Evolutionary conservation across 148 eudicot genomes (phyloP).

Genomic region (Heliosperma pusillum): DNA sequence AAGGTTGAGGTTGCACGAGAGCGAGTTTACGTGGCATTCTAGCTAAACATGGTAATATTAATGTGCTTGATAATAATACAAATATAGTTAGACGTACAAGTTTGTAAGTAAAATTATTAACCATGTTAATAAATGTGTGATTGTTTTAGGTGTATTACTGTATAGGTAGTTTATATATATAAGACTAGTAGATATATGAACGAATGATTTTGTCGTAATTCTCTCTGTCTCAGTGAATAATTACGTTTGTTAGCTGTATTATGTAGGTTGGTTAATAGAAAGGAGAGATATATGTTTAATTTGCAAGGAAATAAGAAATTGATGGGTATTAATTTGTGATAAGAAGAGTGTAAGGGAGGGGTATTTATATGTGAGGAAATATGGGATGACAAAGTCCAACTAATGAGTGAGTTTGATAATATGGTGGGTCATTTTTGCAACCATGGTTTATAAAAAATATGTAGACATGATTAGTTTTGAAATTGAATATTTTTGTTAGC

Average conservation of each 20-base stretch:
- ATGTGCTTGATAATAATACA: not conserved
- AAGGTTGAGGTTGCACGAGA: constrained; percentile 28
- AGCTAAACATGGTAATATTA: constrained; percentile 13
- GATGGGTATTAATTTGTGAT: not conserved
- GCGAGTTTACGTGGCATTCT: constrained; percentile 27
- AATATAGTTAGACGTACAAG: not conserved
- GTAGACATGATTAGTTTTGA: not conserved
- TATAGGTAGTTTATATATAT: too few relatives aligned
- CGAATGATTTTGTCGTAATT: not conserved
- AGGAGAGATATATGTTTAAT: not conserved
- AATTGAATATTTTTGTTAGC: not conserved
- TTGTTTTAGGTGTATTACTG: too few relatives aligned
- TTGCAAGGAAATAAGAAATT: not conserved
- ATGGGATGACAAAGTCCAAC: not conserved
- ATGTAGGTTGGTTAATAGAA: not conserved
- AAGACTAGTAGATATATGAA: too few relatives aligned
- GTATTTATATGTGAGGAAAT: constrained; percentile 19
- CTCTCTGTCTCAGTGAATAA: not conserved
- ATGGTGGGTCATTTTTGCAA: not conserved
- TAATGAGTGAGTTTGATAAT: constrained; percentile 14
- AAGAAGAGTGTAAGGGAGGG: not conserved
- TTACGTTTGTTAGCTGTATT: too few relatives aligned
- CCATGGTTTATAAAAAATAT: not conserved
- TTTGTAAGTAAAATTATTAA: not conserved
- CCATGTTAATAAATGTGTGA: too few relatives aligned